These are phyloP conservation scores for Spinellus fusiger DNA, from an alignment of 192 early-diverging fungal species.

Conservation along the genomic window DNA sequence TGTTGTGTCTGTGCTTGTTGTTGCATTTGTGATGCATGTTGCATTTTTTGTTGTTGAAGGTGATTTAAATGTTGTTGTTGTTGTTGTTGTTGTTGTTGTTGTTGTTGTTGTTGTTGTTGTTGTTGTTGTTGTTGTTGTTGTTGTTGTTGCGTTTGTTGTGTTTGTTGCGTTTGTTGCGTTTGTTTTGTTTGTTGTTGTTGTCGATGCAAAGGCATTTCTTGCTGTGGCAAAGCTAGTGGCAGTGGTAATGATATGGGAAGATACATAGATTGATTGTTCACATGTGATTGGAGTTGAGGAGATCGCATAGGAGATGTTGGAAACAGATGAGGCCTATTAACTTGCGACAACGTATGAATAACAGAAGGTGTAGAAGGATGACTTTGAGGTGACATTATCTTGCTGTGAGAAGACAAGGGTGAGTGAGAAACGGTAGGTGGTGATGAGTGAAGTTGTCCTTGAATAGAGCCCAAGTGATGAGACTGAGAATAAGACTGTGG, in stretches of 20 bases:
- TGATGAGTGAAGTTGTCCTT: not conserved
- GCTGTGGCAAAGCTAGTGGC: not conserved
- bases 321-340: not conserved
- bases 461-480: no score
- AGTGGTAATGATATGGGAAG: not conserved
- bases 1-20: not conserved
- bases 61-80: not conserved
- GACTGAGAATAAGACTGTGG: not conserved
- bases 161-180: not conserved
- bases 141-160: not conserved
- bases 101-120: not conserved
- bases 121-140: not conserved
- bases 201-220: not conserved
- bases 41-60: not conserved
- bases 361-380: not conserved
- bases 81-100: not conserved
- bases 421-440: not conserved
- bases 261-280: not conserved
- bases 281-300: not conserved
- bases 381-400: not conserved
- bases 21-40: not conserved
- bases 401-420: not conserved
- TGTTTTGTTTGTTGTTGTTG: constrained; percentile 8
- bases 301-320: not conserved
- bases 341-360: not conserved